These are phyloP conservation scores for Austroboletus festivus DNA, from an alignment of 768 basidiomycete genomes.

Conservation along the genomic window DNA sequence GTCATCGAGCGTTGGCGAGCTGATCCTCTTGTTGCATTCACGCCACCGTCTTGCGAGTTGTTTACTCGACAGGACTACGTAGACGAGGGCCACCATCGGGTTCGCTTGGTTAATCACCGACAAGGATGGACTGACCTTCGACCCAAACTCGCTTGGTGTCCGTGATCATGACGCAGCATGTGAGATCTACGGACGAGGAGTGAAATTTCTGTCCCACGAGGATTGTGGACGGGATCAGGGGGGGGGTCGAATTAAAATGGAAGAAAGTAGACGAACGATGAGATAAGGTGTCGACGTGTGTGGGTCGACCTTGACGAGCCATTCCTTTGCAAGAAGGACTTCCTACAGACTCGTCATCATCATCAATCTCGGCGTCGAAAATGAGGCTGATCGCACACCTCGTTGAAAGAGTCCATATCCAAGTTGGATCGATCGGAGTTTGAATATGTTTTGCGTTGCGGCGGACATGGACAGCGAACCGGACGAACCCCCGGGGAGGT, in stretches of 20 bases:
- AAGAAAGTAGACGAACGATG: constrained; percentile 48
- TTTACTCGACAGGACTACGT: constrained; percentile 50
- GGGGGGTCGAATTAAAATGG: constrained; percentile 5
- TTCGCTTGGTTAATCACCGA: constrained; percentile 22
- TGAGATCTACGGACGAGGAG: constrained; percentile 50
- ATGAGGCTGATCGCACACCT: constrained; percentile 28
- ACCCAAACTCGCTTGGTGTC: constrained; percentile 74
- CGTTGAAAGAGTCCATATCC: constrained; percentile 48
- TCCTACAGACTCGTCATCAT: constrained; percentile 38
- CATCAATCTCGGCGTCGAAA: not conserved
- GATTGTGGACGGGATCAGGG: too few relatives aligned
- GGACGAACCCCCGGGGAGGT: constrained; percentile 32
- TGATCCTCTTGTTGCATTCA: constrained; percentile 43
- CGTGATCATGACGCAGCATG: constrained; percentile 62
- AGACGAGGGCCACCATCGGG: constrained; percentile 13
- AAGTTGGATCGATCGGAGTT: constrained; percentile 19
- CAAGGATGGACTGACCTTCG: constrained; percentile 50
- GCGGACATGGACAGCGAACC: constrained; percentile 13
- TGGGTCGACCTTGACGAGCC: constrained; percentile 67
- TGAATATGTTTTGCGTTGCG: constrained; percentile 7
- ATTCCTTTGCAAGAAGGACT: constrained; percentile 62
- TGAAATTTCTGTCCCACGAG: constrained; percentile 56
- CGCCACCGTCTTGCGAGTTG: constrained; percentile 72
- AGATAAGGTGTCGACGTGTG: constrained; percentile 65
- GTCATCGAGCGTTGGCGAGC: constrained; percentile 27